Evolutionary conservation across 306 rosid genomes (phyloP).

Genomic region (Trifolium pratense): DNA sequence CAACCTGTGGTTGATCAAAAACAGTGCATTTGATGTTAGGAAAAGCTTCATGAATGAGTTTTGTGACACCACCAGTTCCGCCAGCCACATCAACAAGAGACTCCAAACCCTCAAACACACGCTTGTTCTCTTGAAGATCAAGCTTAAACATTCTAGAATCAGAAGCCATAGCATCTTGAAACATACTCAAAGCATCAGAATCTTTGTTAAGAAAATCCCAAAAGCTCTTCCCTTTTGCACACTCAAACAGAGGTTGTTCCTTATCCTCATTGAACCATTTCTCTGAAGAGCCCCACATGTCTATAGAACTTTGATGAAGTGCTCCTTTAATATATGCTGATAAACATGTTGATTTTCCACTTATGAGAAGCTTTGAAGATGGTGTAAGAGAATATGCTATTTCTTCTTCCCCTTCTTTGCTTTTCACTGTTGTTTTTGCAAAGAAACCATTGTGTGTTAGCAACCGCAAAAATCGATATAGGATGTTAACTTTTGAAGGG

Average conservation of each 20-base stretch:
- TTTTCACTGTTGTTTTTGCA: slow-evolving; percentile 14
- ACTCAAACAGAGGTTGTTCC: slow-evolving; percentile 38
- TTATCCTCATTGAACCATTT: slow-evolving; percentile 45
- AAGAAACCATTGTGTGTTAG: slow-evolving; percentile 56
- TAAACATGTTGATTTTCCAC: slow-evolving; percentile 30
- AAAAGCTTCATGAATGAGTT: neutral
- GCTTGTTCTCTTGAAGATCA: slow-evolving; percentile 43
- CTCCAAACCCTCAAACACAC: neutral
- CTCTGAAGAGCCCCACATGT: slow-evolving; percentile 45
- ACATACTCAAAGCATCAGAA: neutral
- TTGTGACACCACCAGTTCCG: neutral
- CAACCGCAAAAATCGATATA: slow-evolving; percentile 48
- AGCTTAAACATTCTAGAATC: slow-evolving; percentile 56
- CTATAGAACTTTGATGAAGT: slow-evolving; percentile 9
- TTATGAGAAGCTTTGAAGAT: slow-evolving; percentile 54
- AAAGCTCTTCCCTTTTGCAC: slow-evolving; percentile 42
- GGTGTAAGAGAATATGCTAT: slow-evolving; percentile 52
- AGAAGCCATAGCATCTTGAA: slow-evolving; percentile 52
- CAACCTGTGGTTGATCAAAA: neutral
- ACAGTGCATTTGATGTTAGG: neutral
- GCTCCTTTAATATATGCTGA: slow-evolving; percentile 12
- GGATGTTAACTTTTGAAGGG: slow-evolving; percentile 24
- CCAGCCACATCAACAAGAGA: neutral
- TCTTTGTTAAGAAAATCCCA: slow-evolving; percentile 45
- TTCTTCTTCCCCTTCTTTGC: slow-evolving; percentile 31